Base-by-base conservation (phyloP, 139 green algal species). In the Ettlia oleoabundans region DNA sequence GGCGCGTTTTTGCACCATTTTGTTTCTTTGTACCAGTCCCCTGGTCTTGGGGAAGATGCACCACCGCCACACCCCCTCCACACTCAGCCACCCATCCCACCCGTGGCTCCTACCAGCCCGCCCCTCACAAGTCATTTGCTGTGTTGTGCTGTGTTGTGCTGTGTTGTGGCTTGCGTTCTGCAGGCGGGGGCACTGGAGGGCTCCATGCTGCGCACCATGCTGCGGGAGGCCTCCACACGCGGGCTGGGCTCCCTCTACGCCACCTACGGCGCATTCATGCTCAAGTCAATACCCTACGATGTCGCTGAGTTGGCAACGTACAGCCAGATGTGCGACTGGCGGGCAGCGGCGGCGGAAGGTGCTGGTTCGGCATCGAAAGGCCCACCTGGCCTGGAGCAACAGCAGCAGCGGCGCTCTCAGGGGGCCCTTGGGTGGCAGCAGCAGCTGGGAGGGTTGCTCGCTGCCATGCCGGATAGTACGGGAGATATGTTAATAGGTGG, bases 271-370 rank as follows among this genome's bases (percentile, higher is more conserved):
- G 82, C 93, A 1, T 91, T 91, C 87, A 83, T 90, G 61, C 76
- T 96, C 30, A 93, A 95, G 80, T 84, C 84, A 0, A 84, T 92
- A 8, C 93, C 93, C 0, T 89, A 94, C 30, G 93, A 96, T 55
- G 85, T 93, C 4, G 85, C 85, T 2, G 93, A 95, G 80, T 78
- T 96, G 65, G 53, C 89, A 18, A 90, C 85, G 3, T 93, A 91
- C 81, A 79, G 51, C 35, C 63, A 64, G 33, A 62, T 94, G 15
- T 79, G 33, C 21, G 87, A 92, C 61, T 67, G 30, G 65, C 78
- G 78, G 10, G 77, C 42, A n/a, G 78, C 78, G 9, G 66, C 51
- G 7, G 63, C 37, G 30, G 65, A 10, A 58, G 15, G 22, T 51
- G 53, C 33, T 19, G 58, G 28, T 22, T 33, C 24, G 41, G n/a